Conservation (phyloP, 805 yeast genomes). For the Komagataella ulmi region DNA sequence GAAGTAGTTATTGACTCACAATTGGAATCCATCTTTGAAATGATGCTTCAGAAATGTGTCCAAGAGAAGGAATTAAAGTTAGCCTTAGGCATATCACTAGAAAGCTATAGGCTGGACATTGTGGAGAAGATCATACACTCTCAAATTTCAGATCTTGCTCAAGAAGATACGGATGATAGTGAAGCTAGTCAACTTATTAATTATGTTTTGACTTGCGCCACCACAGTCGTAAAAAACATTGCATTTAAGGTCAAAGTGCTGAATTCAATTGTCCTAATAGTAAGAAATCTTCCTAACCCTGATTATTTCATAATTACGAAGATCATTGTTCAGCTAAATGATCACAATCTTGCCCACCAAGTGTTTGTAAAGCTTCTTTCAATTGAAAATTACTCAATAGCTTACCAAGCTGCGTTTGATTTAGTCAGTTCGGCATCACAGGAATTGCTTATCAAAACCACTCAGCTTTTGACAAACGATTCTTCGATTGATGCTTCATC, state of each 20-base stretch:
- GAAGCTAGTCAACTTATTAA: constrained; percentile 27
- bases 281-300: constrained; percentile 44
- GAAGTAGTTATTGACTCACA: constrained; percentile 37
- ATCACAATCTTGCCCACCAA: constrained; percentile 51
- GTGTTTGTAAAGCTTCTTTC: constrained; percentile 50
- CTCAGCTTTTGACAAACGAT: constrained; percentile 22
- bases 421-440: constrained; percentile 86
- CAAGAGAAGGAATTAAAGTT: constrained; percentile 57
- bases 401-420: constrained; percentile 92
- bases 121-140: constrained; percentile 43
- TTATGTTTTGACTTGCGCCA: constrained; percentile 66
- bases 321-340: constrained; percentile 80
- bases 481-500: constrained; percentile 10
- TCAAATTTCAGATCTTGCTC: constrained; percentile 18
- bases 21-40: constrained; percentile 62
- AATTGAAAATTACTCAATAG: constrained; percentile 33
- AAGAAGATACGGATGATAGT: constrained; percentile 39
- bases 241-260: constrained; percentile 55
- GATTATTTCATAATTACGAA: constrained; percentile 80
- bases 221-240: constrained; percentile 51
- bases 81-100: constrained; percentile 85
- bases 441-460: constrained; percentile 55
- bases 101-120: constrained; percentile 75
- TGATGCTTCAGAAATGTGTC: constrained; percentile 75
- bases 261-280: constrained; percentile 44